Percentiles rank a stretch among this genome's conserved stretches.
These are phyloP conservation scores for Vaccinium vitisidaea DNA, from an alignment of 148 eudicot genomes.

Conservation along the genomic window DNA sequence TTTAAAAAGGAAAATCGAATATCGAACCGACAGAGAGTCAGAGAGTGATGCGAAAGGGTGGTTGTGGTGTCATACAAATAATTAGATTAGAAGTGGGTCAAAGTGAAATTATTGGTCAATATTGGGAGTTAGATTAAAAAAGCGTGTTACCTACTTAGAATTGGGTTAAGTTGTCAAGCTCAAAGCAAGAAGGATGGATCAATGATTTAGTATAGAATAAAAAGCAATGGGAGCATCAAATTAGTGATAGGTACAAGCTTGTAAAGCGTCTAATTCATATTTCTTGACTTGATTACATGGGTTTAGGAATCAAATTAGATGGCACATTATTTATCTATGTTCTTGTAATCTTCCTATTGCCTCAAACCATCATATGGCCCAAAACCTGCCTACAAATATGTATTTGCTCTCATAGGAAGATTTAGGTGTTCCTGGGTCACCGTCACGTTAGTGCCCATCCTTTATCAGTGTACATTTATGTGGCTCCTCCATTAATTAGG, in stretches of 20 bases:
- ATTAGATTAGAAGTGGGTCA: neutral
- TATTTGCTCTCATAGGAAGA: neutral
- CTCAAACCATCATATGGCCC: conserved; percentile 5
- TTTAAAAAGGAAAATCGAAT: no score
- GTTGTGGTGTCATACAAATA: no score
- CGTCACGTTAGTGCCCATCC: no score
- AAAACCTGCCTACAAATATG: neutral
- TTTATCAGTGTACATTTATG: no score
- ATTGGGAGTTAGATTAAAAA: neutral
- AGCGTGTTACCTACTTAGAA: neutral
- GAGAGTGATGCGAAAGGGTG: no score
- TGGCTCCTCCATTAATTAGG: no score
- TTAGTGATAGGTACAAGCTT: neutral
- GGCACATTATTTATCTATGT: conserved; percentile 8
- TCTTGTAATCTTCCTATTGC: no score
- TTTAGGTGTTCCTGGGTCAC: no score
- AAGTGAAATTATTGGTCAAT: neutral
- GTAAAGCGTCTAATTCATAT: neutral
- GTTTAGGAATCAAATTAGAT: conserved; percentile 6
- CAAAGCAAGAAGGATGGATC: neutral
- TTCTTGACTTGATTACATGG: neutral
- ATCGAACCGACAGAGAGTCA: no score
- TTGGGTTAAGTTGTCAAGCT: conserved; percentile 6
- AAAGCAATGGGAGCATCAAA: conserved; percentile 9
- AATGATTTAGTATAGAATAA: neutral